Conservation (phyloP, 2,329 filamentous ascomycete species). For the Achaetomium macrosporum region DNA sequence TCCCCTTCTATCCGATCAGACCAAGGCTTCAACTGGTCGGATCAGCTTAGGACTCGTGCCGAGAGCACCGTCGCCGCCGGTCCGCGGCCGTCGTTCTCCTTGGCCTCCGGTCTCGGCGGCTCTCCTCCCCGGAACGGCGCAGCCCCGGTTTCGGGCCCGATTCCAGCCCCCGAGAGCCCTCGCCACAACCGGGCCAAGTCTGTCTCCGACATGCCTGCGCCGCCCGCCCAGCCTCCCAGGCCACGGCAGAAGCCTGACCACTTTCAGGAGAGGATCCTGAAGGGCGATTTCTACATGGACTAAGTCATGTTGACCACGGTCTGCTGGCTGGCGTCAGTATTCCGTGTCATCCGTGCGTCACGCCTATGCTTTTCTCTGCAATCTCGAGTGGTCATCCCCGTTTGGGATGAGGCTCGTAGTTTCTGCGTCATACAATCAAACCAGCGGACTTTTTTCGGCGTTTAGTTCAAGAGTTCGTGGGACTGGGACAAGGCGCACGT, state of each 20-base stretch:
- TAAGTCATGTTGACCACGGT: conserved; percentile 32
- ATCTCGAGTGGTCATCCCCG: background rate
- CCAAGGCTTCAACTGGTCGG: conserved; percentile 95
- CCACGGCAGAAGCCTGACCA: conserved; percentile 73
- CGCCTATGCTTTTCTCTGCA: background rate
- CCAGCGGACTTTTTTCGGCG: background rate
- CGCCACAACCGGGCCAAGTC: conserved; percentile 65
- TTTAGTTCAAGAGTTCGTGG: no score
- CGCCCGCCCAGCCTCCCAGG: conserved; percentile 47
- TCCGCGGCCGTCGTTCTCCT: conserved; percentile 53
- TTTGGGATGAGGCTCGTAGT: background rate
- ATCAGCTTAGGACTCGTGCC: conserved; percentile 87
- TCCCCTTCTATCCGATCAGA: conserved; percentile 57
- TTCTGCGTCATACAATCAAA: background rate
- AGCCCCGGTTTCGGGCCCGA: conserved; percentile 19
- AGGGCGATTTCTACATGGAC: conserved; percentile 98
- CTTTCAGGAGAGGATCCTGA: conserved; percentile 94
- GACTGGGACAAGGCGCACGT: background rate
- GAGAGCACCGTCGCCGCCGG: conserved; percentile 64
- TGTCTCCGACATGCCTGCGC: conserved; percentile 57
- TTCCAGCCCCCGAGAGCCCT: conserved; percentile 24
- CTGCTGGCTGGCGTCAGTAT: background rate
- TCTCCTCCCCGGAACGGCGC: conserved; percentile 38
- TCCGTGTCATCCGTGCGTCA: background rate
- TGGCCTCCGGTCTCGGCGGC: conserved; percentile 40